Conservation (phyloP, 1,139 yeast species). For the Petasospora rhodanensis region DNA sequence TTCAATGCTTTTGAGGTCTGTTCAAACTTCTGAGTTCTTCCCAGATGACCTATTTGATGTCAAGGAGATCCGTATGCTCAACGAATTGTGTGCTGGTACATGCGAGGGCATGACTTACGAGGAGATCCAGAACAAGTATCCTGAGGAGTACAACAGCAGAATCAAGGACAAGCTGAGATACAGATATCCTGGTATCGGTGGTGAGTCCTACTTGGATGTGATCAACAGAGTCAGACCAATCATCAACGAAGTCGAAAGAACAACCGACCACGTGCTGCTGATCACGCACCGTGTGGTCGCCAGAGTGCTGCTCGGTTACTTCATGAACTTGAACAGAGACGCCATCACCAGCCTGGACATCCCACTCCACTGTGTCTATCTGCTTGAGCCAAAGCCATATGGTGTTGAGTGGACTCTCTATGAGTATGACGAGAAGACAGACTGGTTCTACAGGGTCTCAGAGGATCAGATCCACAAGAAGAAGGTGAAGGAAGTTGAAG, state of each 20-base stretch:
- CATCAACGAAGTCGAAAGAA: slow-evolving; percentile 88
- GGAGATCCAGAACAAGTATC: slow-evolving; percentile 66
- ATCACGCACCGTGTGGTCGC: slow-evolving; percentile 90
- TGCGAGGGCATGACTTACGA: slow-evolving; percentile 90
- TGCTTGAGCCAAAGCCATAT: slow-evolving; percentile 88
- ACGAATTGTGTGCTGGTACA: slow-evolving; percentile 89
- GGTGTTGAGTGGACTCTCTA: slow-evolving; percentile 91
- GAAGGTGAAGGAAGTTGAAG: slow-evolving; percentile 59
- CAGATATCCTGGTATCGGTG: slow-evolving; percentile 96
- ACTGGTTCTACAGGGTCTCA: slow-evolving; percentile 74
- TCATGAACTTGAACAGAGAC: slow-evolving; percentile 77
- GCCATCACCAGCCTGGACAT: slow-evolving; percentile 88
- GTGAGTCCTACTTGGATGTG: slow-evolving; percentile 91
- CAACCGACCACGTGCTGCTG: slow-evolving; percentile 79
- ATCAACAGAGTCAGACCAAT: slow-evolving; percentile 85
- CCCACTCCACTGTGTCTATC: slow-evolving; percentile 85
- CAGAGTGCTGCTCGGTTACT: slow-evolving; percentile 81
- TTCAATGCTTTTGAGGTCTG: slow-evolving; percentile 73
- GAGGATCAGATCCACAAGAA: slow-evolving; percentile 52
- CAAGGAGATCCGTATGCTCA: slow-evolving; percentile 89
- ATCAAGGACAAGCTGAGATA: slow-evolving; percentile 72
- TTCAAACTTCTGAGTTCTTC: slow-evolving; percentile 74
- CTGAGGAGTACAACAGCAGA: slow-evolving; percentile 76
- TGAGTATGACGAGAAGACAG: slow-evolving; percentile 74
- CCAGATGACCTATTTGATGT: slow-evolving; percentile 54